Evolutionary conservation across 352 stramenopile genomes (phyloP).

Genomic region (Aphanomyces astaci): DNA sequence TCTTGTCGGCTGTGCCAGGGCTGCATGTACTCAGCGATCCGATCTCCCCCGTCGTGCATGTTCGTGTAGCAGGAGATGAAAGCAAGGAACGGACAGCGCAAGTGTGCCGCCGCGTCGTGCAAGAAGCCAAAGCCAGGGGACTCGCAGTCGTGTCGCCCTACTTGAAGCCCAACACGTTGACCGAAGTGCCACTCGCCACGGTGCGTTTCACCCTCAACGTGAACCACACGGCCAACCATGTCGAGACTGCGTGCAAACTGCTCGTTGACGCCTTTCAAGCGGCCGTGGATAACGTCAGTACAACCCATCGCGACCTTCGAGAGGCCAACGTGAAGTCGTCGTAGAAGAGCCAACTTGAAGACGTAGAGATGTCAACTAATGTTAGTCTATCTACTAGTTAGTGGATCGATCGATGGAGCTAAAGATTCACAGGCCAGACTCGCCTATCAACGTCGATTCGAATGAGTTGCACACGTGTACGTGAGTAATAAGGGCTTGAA

Average conservation of each 20-base stretch:
- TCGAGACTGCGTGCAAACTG: slow-evolving; percentile 45
- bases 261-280: slow-evolving; percentile 51
- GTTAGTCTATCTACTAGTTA: not conserved
- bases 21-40: slow-evolving; percentile 51
- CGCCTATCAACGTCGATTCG: no score
- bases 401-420: no score
- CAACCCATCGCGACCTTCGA: not conserved
- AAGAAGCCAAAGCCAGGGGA: slow-evolving; percentile 48
- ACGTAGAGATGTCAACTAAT: no score
- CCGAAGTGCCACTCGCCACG: slow-evolving; percentile 52
- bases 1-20: slow-evolving; percentile 34
- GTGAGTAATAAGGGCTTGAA: no score
- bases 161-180: slow-evolving; percentile 56
- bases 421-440: no score
- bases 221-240: slow-evolving; percentile 49
- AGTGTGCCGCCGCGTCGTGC: slow-evolving; percentile 59
- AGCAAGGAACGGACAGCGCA: slow-evolving; percentile 39
- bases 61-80: slow-evolving; percentile 43
- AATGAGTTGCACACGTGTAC: no score
- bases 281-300: slow-evolving; percentile 19
- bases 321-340: not conserved
- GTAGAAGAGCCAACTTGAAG: no score
- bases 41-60: slow-evolving; percentile 63
- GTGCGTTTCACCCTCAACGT: slow-evolving; percentile 69
- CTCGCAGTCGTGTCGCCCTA: slow-evolving; percentile 64